Evolutionary conservation across 2,329 filamentous ascomycete genomes (phyloP), one percentile per base, ranked within the genome.

Genomic region (Clathrospora elynae): DNA sequence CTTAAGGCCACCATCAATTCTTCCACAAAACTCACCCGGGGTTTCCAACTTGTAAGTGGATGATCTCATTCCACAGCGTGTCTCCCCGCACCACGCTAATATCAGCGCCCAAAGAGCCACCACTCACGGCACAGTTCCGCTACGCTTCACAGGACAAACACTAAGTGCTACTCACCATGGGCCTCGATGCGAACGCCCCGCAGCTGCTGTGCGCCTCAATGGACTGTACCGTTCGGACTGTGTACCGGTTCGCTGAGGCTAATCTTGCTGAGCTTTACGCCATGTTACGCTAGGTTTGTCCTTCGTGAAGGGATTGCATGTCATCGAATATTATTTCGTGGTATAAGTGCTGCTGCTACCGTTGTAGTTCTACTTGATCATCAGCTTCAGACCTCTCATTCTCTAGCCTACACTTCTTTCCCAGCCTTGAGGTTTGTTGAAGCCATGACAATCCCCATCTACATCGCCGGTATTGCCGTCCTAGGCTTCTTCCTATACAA

Each of bases 391-490:
- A 24, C 20, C 24, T 12, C n/a, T 11, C 12, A 17, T 12, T 22
- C 17, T 9, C 2, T 42, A 19, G 18, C 16, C 13, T 35, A 11
- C 20, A 20, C 35, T n/a, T 35, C 14, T 40, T 22, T 32, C 20
- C 19, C n/a, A 14, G 14, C 35, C n/a, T 35, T 37, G 24, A n/a
- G 16, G 9, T 26, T 35, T 12, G 18, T n/a, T 24, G n/a, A 9
- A 11, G 53, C 12, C 31, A 71, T 71, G 68, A 65, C 71, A 23
- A 61, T 71, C 24, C 68, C 73, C 11, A 62, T 77, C 23, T 62
- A 74, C 20, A 62, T 70, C 11, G 71, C 74, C 38, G 70, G 71
- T 38, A 57, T 72, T 28, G 57, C 73, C 5, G 64, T 74, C 14
- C 39, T 75, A 4, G 40, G 70, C 3, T 75, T 71, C 52, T 65